phyloP scores from a whole-genome alignment of 2,329 filamentous ascomycete genomes.

The Diaporthe sp. region DNA sequence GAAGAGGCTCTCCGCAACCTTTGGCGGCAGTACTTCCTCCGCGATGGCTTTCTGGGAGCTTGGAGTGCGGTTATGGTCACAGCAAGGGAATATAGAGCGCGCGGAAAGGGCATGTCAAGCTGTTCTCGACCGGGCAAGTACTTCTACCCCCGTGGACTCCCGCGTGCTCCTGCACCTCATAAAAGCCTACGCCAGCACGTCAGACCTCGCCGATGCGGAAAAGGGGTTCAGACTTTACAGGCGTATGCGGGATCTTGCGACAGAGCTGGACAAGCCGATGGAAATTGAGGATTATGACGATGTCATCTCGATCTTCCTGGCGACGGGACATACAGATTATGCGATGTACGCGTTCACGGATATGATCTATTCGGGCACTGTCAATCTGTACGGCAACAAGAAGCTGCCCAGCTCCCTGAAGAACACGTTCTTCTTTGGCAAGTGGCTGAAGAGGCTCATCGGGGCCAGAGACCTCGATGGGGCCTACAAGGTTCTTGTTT shows the following conservation, averaged over 20 bases:
- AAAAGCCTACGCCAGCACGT: slow-evolving; percentile 69
- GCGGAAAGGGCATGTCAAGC: slow-evolving; percentile 68
- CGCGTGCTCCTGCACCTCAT: slow-evolving; percentile 78
- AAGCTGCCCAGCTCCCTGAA: slow-evolving; percentile 62
- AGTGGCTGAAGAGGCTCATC: slow-evolving; percentile 89
- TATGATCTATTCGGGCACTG: slow-evolving; percentile 80
- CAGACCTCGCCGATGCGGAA: slow-evolving; percentile 55
- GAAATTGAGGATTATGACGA: slow-evolving; percentile 82
- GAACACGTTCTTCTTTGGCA: slow-evolving; percentile 87
- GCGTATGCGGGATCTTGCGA: slow-evolving; percentile 66
- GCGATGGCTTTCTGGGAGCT: slow-evolving; percentile 68
- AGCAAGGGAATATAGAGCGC: slow-evolving; percentile 67
- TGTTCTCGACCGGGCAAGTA: slow-evolving; percentile 56
- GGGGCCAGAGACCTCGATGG: slow-evolving; percentile 78
- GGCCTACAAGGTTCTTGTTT: slow-evolving; percentile 77
- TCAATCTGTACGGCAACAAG: slow-evolving; percentile 59
- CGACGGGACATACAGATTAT: slow-evolving; percentile 72
- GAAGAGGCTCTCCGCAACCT: slow-evolving; percentile 66
- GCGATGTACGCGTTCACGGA: slow-evolving; percentile 86
- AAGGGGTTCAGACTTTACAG: slow-evolving; percentile 78
- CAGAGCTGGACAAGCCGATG: slow-evolving; percentile 56
- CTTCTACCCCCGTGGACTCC: slow-evolving; percentile 59
- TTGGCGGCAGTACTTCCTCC: slow-evolving; percentile 50
- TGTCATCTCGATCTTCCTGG: slow-evolving; percentile 78
- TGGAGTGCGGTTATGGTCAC: slow-evolving; percentile 74